Base-by-base conservation (phyloP, 495 filamentous ascomycete species). In the Penicillium mononematosum region DNA sequence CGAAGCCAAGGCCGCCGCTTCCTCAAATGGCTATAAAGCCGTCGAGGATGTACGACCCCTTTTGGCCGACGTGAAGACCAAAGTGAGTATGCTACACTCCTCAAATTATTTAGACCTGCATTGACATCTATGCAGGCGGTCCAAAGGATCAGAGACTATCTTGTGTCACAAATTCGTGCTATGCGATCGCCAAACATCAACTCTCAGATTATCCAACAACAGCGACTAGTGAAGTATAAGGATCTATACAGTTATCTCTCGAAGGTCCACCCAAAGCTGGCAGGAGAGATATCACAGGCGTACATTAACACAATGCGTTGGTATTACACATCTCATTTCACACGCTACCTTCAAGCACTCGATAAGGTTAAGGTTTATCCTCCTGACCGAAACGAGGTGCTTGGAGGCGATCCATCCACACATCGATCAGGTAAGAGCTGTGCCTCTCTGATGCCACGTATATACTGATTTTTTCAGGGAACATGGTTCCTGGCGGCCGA, bases 231-330 rank as follows among this genome's bases (percentile, higher is more conserved):
- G 58, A 84, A 83, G 59, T 94, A 90, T 72, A 96, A 88, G 67
- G 90, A 95, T 34, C 71, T 97, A 1, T 98, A 87, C 72, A 78
- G 81, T 27, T 98, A 97, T 66, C 81, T 98, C 34, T 83, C 85
- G 39, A 83, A 81, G 58, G 87, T 90, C 55, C 91, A 98, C 61
- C 76, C 86, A 1, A 76, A 82, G 25, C 82, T 98, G 6, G 89
- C 90, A 2, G 87, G 90, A 36, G 89, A 97, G 66, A 96, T 98
- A 60, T 84, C 84, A 19, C 90, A 93, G 73, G 94, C 94, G 7
- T 98, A 98, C 61, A 86, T 96, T 72, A 96, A 97, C 73, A 98
- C 94, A 8, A 97, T 98, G 93, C 84, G 92, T 44, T 98, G 94
- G 94, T 98, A 98, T 64, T 98, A 98, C 65, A 75, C 85, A 39